Percentiles rank a stretch among this genome's conserved stretches.
phyloP scores from a whole-genome alignment of 164 flowering plant genomes.

The Saururus chinensis region DNA sequence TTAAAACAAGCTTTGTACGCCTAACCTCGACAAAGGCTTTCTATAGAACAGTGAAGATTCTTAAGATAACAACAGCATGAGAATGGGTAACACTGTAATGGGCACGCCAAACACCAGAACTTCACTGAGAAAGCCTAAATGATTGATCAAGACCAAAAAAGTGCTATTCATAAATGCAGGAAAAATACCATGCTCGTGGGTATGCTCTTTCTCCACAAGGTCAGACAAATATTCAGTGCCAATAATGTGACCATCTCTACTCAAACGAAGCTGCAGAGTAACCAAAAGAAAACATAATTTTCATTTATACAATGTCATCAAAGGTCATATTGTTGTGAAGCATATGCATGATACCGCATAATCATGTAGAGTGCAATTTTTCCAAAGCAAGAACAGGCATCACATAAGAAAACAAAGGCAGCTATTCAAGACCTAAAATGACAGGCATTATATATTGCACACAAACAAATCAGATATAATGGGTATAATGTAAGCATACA shows the following conservation, averaged over 20 bases:
- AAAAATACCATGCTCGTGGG: slow-evolving; percentile 63
- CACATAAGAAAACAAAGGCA: no score
- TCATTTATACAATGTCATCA: not conserved
- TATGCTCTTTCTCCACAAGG: slow-evolving; percentile 87
- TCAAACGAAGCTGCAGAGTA: slow-evolving; percentile 77
- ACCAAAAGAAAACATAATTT: no score
- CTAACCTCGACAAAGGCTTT: not conserved
- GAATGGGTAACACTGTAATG: not conserved
- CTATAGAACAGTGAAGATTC: not conserved
- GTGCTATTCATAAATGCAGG: not conserved
- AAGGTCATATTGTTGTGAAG: not conserved
- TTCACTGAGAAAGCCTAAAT: not conserved
- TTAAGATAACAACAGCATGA: not conserved
- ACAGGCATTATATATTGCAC: no score
- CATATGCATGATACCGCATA: no score
- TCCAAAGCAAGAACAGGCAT: no score
- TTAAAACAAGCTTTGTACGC: not conserved
- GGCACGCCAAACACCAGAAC: not conserved
- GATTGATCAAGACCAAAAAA: not conserved
- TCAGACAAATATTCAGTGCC: slow-evolving; percentile 90
- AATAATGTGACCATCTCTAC: slow-evolving; percentile 60
- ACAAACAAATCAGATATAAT: no score
- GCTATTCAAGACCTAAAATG: no score
- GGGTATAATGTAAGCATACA: no score
- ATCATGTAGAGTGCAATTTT: no score